Evolutionary conservation across 352 stramenopile genomes (phyloP).

Genomic region (Globisporangium nodosum): DNA sequence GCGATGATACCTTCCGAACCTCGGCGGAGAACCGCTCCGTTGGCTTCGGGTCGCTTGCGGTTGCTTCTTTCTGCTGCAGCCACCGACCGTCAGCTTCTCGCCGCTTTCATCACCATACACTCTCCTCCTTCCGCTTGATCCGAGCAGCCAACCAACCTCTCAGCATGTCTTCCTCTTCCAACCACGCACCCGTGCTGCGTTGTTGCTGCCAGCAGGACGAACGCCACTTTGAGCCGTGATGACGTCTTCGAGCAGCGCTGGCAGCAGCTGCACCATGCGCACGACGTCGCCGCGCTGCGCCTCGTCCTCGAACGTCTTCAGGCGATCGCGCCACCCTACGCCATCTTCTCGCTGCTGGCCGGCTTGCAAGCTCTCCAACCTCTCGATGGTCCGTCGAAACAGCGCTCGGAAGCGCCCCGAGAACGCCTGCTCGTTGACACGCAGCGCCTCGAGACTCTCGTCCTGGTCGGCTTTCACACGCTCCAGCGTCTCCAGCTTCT

Average conservation of each 20-base stretch:
- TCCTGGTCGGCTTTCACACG: constrained; percentile 20
- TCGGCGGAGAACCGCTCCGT: no score
- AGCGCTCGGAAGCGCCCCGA: constrained; percentile 12
- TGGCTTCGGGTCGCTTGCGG: no score
- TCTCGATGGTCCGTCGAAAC: constrained; percentile 6
- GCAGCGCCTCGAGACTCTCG: constrained; percentile 13
- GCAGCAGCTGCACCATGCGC: constrained; percentile 44
- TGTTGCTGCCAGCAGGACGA: not conserved
- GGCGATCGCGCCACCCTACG: not conserved
- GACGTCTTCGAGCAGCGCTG: constrained; percentile 44
- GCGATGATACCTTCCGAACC: no score
- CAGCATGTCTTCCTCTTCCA: no score
- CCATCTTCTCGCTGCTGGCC: not conserved
- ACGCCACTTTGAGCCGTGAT: constrained; percentile 6
- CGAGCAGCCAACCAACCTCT: not conserved
- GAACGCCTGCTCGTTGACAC: constrained; percentile 14
- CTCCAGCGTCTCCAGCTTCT: constrained; percentile 15
- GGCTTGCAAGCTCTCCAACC: not conserved
- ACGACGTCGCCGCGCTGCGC: constrained; percentile 25
- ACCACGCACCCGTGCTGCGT: not conserved
- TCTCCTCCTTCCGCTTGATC: not conserved
- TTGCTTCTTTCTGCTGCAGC: no score
- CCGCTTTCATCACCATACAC: no score
- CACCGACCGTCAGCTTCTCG: not conserved
- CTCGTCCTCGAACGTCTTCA: constrained; percentile 12